Evolutionary conservation across 2,329 filamentous ascomycete genomes (phyloP), one percentile per base, ranked within the genome.

Genomic region (Trichoderma lentiforme): DNA sequence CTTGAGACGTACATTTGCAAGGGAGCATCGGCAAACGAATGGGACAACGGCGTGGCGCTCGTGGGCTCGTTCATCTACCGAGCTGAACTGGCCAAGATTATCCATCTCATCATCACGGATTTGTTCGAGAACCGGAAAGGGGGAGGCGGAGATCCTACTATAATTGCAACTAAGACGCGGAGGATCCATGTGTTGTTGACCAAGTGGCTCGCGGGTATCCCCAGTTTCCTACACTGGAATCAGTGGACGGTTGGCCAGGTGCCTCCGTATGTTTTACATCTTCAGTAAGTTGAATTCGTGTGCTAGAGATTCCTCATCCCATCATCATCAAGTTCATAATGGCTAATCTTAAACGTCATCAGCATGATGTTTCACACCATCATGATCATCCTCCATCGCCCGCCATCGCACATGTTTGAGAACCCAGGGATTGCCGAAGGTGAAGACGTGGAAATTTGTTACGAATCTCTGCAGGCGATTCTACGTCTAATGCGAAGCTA

Each of bases 381-480:
- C 62, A 85, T 86, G 84, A 86, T 86, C 24, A 85, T 87, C 63
- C 81, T 87, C 3, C 84, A 86, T 72, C 82, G 85, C 0, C 85
- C 85, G 2, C 84, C 85, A 1, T 82, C 80, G 3, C 82, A 84
- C 63, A 78, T 83, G 47, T 81, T 85, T 53, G 78, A 80, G 71
- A 82, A 82, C 43, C 79, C 80, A 1, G 81, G 78, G 1, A 80
- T 84, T 14, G 77, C 80, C 3, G 79, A 79, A 6, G 82, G 81
- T 34, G 83, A 86, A 71, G 84, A 85, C 47, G 81, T 87, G 8
- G 81, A 86, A 69, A 84, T 85, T 12, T 87, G 85, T 77, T 86
- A 86, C 73, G 82, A 84, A 71, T 86, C 85, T 1, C 76, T 86
- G 0, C 80, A 82, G 18, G 83, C 83, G 11, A 82, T 87, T 21